Base-by-base conservation (phyloP, 768 basidiomycete genomes). In the Boletus huronensis region DNA sequence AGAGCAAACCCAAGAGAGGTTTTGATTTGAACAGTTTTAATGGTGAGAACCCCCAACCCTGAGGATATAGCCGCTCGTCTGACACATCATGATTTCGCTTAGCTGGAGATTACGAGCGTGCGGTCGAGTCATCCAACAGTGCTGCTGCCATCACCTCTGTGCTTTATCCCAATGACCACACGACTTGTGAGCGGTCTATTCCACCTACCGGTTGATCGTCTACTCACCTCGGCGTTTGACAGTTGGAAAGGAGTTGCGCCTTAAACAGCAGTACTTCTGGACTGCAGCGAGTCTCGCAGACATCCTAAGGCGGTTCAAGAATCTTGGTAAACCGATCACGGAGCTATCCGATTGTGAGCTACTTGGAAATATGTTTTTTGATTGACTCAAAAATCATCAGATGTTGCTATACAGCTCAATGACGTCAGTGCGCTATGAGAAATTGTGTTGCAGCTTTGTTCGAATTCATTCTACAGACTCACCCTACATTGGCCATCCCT, bases 251-350 rank as follows among this genome's bases (percentile, higher is more conserved):
- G 90, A 92, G 67, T 74, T 92, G 23, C 85, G 96, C 52, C 79
- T 98, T 60, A 95, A 96, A 76, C 96, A 98, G 64, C 96, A 99
- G 75, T 95, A 95, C 74, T 91, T 97, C 75, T 89, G 93, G 93
- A 93, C 91, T 39, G 85, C 90, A 45, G 89, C 94, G 28, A 88
- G 86, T 69, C 78, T 94, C 45, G 81, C 83, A 45, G 96, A 98
- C 66, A 97, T 98, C 67, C 65, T 96, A 45, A 83, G 96, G 51
- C 85, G 96, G 47, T 98, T 94, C 82, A 94, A 88, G 79, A 89
- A 96, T 73, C 76, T 90, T 19, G 86, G 82, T 47, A 88, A 90
- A 69, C 84, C 86, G 2, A 85, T 95, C 60, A 74, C 76, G 10
- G 84, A 90, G 60, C 84, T 99, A 67, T 81, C 93, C 1, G 91